Evolutionary conservation across 176 grass and related monocot species (phyloP), one percentile per base, ranked within the genome.

Genomic region (Phoenix dactylifera): DNA sequence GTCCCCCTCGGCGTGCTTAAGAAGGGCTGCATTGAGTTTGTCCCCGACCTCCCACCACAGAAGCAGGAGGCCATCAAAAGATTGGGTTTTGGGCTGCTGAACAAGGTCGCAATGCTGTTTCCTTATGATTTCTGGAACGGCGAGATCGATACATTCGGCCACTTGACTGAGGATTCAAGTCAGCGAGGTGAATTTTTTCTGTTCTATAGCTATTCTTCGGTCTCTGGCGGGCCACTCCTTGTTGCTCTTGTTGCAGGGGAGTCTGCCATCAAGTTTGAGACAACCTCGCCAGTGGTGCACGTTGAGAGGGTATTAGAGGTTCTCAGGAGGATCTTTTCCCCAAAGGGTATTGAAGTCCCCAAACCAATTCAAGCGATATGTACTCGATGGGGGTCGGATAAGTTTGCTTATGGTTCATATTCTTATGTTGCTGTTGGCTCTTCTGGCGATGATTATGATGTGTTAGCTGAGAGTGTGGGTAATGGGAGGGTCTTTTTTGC

Each of bases 161-260:
- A 97, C 71, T 85, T 97, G 68, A 88, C 87, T 1, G 83, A 88
- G 63, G 71, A 88, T 53, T 82, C 81, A 67, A 58, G 62, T 44
- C 72, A 88, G 50, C 84, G 93, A 24, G 93, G 87, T 2, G 78
- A 92, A 32, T 97, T 97, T 49, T 92, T 97, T 66, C 59, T 97
- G 69, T 97, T 97, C 79, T 97, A 97, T 68, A 91, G 87, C 64
- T 97, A 97, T 69, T 81, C 87, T 54, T 92, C 93, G 18, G 93
- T 97, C 24, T 84, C 93, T 60, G 93, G 93, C 57, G 93, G 87
- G 24, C 93, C 87, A 9, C 66, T 97, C 39, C 84, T 97, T 26
- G 61, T 97, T 66, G 93, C 84, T n/a, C 84, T 97, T 79, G 87
- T 97, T 53, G 93, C 93, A 52, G 93, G 93, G 64, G 84, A 97